A percentile compares a stretch with the other conserved stretches of the same genome.
Evolutionary conservation across 371 early-diverging fungal species (phyloP).

Genomic region (Haplosporangium sp.): DNA sequence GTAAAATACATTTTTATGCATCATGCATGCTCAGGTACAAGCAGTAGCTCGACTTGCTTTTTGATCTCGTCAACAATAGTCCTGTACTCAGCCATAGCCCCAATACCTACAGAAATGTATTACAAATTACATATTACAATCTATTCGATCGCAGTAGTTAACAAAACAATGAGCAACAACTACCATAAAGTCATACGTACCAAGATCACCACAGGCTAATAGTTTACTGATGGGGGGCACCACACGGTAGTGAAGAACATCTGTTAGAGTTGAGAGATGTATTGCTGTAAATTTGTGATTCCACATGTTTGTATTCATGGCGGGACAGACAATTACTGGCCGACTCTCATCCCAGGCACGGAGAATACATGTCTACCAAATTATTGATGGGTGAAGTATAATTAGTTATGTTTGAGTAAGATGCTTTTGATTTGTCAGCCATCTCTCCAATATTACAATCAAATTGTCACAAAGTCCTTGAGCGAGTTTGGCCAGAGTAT

Average conservation of each 20-base stretch:
- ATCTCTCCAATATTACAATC: conserved; percentile 63
- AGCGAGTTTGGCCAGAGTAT: conserved; percentile 93
- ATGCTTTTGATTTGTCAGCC: background rate
- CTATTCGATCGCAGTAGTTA: background rate
- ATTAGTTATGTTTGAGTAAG: background rate
- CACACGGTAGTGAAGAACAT: conserved; percentile 68
- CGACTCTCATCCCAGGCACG: conserved; percentile 89
- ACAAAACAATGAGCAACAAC: background rate
- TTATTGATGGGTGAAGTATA: background rate
- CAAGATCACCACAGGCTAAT: conserved; percentile 94
- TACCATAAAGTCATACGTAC: conserved; percentile 54
- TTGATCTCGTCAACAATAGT: conserved; percentile 60
- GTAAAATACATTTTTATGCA: no score
- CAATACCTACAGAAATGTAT: conserved; percentile 54
- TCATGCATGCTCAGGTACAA: no score
- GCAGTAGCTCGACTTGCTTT: conserved; percentile 18
- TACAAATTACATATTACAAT: background rate
- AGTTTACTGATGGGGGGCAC: conserved; percentile 86
- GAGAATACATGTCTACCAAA: conserved; percentile 83
- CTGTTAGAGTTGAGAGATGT: conserved; percentile 72
- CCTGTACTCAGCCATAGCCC: conserved; percentile 68
- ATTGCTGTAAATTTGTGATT: conserved; percentile 87
- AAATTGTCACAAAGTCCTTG: conserved; percentile 96
- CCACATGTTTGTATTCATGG: conserved; percentile 99
- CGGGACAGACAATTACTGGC: conserved; percentile 87